phyloP scores from a whole-genome alignment of 495 filamentous ascomycete species.

The Aspergillus ellipticus region DNA sequence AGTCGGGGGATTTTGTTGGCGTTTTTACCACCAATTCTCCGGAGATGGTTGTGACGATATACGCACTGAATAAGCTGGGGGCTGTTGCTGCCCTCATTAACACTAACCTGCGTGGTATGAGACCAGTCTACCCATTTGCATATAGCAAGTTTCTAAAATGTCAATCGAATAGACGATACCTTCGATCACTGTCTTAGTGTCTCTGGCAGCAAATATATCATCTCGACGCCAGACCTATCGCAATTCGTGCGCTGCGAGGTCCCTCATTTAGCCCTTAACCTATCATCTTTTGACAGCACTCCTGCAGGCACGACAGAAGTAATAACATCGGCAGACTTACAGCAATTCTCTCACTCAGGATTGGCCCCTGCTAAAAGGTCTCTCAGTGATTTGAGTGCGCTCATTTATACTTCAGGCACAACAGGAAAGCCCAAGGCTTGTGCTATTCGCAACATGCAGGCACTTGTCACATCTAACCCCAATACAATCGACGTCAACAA shows the following conservation, averaged over 20 bases:
- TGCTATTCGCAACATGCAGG: conserved; percentile 61
- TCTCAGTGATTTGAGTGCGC: conserved; percentile 54
- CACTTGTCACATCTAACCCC: conserved; percentile 41
- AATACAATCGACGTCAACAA: conserved; percentile 33
- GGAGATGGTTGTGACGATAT: conserved; percentile 71
- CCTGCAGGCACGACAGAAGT: conserved; percentile 54
- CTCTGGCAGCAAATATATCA: conserved; percentile 60
- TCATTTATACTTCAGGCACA: conserved; percentile 86
- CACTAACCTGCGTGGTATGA: conserved; percentile 72
- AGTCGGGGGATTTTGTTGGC: conserved; percentile 38
- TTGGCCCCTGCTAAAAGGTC: conserved; percentile 33
- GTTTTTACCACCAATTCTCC: conserved; percentile 68
- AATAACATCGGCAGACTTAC: conserved; percentile 40
- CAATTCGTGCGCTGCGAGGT: conserved; percentile 34
- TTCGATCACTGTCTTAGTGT: conserved; percentile 78
- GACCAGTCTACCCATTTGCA: background rate
- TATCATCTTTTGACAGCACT: conserved; percentile 42
- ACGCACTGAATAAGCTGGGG: conserved; percentile 81
- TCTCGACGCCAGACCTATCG: conserved; percentile 53
- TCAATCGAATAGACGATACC: conserved; percentile 42
- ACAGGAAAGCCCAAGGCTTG: conserved; percentile 92
- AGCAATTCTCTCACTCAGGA: conserved; percentile 33
- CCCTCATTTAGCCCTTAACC: conserved; percentile 37
- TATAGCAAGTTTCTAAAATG: background rate
- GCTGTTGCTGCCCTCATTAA: conserved; percentile 88